A percentile compares a stretch with the other conserved stretches of the same genome.
These are phyloP conservation scores for Phragmites australis DNA, from an alignment of 176 grass and related monocot species.

Conservation along the genomic window DNA sequence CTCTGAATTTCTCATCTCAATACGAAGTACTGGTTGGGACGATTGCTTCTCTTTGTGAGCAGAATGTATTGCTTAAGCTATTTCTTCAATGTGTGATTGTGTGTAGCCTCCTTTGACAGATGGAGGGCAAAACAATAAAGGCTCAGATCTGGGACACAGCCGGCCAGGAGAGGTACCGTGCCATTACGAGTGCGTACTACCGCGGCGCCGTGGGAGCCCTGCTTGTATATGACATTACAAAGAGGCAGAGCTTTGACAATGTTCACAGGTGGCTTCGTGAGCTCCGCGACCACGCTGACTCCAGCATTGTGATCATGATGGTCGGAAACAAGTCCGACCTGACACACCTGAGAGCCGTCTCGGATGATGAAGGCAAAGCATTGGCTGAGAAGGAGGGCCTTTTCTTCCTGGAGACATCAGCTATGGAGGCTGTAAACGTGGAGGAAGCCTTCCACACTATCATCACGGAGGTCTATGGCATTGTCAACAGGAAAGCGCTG, in stretches of 20 bases:
- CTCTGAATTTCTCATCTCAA: constrained; percentile 11
- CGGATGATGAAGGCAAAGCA: constrained; percentile 59
- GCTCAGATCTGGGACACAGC: constrained; percentile 96
- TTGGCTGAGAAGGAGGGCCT: constrained; percentile 82
- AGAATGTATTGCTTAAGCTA: constrained; percentile 2
- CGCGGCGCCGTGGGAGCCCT: constrained; percentile 77
- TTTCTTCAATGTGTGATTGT: constrained; percentile 13
- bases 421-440: constrained; percentile 78
- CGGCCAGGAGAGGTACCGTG: constrained; percentile 87
- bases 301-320: constrained; percentile 83
- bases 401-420: constrained; percentile 81
- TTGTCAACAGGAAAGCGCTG: constrained; percentile 70
- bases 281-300: constrained; percentile 74
- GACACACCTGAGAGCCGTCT: constrained; percentile 57
- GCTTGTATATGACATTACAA: constrained; percentile 85
- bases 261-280: constrained; percentile 75
- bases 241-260: constrained; percentile 74
- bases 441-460: constrained; percentile 83
- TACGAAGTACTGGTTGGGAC: neutral
- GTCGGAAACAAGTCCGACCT: constrained; percentile 80
- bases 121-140: constrained; percentile 79
- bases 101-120: constrained; percentile 42
- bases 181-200: constrained; percentile 85
- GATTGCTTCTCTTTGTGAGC: neutral
- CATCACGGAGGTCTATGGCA: constrained; percentile 70